Percentiles rank a stretch among this genome's conserved stretches.
Conservation (phyloP, 148 eudicot genomes). For the Camellia granthamiana region DNA sequence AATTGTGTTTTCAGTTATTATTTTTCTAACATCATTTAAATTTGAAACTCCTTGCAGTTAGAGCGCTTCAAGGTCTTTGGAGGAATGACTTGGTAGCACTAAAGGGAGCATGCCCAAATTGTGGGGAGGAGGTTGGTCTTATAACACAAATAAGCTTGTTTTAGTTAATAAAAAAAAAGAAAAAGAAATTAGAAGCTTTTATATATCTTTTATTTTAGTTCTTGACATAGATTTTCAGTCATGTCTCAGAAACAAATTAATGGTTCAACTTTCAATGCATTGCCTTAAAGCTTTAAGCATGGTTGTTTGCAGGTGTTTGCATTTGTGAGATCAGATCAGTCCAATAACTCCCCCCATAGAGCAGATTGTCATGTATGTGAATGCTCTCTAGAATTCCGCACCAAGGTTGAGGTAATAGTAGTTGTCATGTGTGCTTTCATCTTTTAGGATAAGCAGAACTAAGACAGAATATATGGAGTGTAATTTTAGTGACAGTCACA, state of each 20-base stretch:
- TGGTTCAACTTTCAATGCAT: background rate
- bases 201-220: background rate
- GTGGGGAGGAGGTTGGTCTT: constrained; percentile 86
- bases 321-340: constrained; percentile 63
- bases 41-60: constrained; percentile 40
- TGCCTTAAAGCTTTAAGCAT: constrained; percentile 4
- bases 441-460: too few relatives aligned
- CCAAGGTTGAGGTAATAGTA: constrained; percentile 80
- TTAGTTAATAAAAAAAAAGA: background rate
- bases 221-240: background rate
- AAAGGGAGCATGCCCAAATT: constrained; percentile 89
- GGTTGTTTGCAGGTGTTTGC: constrained; percentile 74
- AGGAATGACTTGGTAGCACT: constrained; percentile 82
- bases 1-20: background rate
- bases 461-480: too few relatives aligned
- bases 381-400: constrained; percentile 75
- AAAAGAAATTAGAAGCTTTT: background rate
- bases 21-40: constrained; percentile 7
- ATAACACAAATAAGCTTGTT: background rate
- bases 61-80: constrained; percentile 79
- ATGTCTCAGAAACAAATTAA: background rate
- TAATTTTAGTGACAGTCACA: too few relatives aligned
- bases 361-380: constrained; percentile 86
- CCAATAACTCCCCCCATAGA: constrained; percentile 63
- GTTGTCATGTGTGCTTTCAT: background rate